Evolutionary conservation across 345 rosid species (phyloP).

Genomic region (Gossypium thurberi): DNA sequence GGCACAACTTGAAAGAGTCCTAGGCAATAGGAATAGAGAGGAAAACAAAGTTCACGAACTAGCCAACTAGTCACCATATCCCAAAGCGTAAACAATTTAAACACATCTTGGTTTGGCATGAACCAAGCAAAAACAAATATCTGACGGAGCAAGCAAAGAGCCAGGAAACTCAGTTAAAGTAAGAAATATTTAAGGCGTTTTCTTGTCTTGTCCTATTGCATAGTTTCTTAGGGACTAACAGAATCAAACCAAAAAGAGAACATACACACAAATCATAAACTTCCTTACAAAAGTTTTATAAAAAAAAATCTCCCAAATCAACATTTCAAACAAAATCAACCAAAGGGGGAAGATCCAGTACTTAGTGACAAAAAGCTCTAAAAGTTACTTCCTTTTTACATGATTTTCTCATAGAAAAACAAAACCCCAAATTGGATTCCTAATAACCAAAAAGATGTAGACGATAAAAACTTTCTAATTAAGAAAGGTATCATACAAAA

Average conservation of each 20-base stretch:
- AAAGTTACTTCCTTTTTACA: neutral
- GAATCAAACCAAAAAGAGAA: neutral
- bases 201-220: neutral
- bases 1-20: neutral
- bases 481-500: conserved; percentile 5
- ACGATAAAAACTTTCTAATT: neutral
- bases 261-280: too few species aligned
- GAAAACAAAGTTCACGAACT: neutral
- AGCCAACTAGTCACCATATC: neutral
- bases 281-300: too few species aligned
- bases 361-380: neutral
- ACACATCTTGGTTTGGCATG: neutral
- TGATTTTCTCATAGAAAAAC: neutral
- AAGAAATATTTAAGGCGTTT: neutral
- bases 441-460: neutral
- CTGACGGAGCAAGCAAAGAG: neutral
- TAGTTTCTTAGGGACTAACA: neutral
- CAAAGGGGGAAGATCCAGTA: neutral
- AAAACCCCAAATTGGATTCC: neutral
- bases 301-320: conserved; percentile 12
- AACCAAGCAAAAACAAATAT: neutral
- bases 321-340: conserved; percentile 13
- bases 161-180: neutral
- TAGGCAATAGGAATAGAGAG: neutral
- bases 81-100: neutral